Evolutionary conservation across 2,329 filamentous ascomycete genomes (phyloP).

Genomic region (Colletotrichum sp.): DNA sequence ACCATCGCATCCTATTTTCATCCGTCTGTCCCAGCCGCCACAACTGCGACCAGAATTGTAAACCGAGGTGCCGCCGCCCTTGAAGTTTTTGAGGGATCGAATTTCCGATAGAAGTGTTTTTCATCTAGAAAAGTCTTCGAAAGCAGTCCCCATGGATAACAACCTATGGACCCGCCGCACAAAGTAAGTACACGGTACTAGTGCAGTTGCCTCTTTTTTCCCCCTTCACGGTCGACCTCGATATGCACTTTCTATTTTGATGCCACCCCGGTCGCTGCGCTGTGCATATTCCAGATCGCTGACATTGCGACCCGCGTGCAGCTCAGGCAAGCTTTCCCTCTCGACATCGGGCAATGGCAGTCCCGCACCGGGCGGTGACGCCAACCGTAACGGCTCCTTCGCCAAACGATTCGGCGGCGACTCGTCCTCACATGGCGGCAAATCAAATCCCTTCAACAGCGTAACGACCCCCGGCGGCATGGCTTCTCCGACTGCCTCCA

Average conservation of each 20-base stretch:
- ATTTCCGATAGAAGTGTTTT: neutral
- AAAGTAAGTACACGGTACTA: constrained; percentile 63
- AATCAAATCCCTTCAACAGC: constrained; percentile 79
- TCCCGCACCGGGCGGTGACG: constrained; percentile 57
- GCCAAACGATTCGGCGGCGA: constrained; percentile 79
- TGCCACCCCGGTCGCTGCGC: constrained; percentile 16
- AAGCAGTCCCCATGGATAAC: constrained; percentile 61
- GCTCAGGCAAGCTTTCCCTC: constrained; percentile 89
- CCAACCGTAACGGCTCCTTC: constrained; percentile 66
- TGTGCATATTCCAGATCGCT: constrained; percentile 11
- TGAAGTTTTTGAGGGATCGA: constrained; percentile 15
- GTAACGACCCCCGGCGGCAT: constrained; percentile 74
- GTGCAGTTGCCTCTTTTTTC: neutral
- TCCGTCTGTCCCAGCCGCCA: constrained; percentile 19
- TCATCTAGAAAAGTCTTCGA: constrained; percentile 22
- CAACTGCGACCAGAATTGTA: constrained; percentile 15
- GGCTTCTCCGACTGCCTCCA: constrained; percentile 82
- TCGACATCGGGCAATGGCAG: constrained; percentile 71
- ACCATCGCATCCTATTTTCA: constrained; percentile 7
- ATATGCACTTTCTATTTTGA: neutral
- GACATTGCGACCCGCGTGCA: constrained; percentile 39
- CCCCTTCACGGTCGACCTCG: neutral
- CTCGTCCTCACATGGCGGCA: constrained; percentile 75
- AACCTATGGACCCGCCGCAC: constrained; percentile 82
- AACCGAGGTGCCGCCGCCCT: constrained; percentile 19